phyloP scores from a whole-genome alignment of 148 eudicot species.

The Amaranthus cruentus region DNA sequence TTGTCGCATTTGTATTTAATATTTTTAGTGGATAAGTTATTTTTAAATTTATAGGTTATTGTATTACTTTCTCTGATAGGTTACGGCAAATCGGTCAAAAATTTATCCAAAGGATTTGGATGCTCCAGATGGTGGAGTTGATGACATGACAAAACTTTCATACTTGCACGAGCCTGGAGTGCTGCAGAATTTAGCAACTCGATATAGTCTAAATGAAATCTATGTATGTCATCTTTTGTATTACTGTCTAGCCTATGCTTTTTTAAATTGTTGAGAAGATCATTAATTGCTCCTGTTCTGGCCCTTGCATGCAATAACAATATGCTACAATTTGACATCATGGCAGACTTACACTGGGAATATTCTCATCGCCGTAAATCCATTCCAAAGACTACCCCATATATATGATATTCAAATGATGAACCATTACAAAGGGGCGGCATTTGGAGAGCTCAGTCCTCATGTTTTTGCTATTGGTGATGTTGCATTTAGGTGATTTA shows the following conservation, averaged over 20 bases:
- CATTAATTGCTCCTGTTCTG: slow-evolving; percentile 40
- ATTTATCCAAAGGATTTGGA: slow-evolving; percentile 80
- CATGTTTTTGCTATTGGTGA: slow-evolving; percentile 94
- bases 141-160: slow-evolving; percentile 95
- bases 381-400: slow-evolving; percentile 89
- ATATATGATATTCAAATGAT: slow-evolving; percentile 77
- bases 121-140: slow-evolving; percentile 91
- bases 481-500: slow-evolving; percentile 70
- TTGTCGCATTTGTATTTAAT: too few species aligned
- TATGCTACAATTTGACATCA: slow-evolving; percentile 50
- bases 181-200: slow-evolving; percentile 65
- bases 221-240: slow-evolving; percentile 53
- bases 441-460: slow-evolving; percentile 83
- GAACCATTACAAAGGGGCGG: slow-evolving; percentile 89
- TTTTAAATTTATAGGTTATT: background rate
- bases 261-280: slow-evolving; percentile 26
- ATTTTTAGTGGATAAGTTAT: too few species aligned
- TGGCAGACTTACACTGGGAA: slow-evolving; percentile 95
- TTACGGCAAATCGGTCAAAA: slow-evolving; percentile 42
- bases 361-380: slow-evolving; percentile 94
- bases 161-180: slow-evolving; percentile 97
- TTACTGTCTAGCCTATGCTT: slow-evolving; percentile 12
- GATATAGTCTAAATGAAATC: slow-evolving; percentile 79
- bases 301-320: slow-evolving; percentile 33
- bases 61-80: slow-evolving; percentile 27